Conservation (phyloP, 2,329 filamentous ascomycete species). For the Echinosphaeria canescens region DNA sequence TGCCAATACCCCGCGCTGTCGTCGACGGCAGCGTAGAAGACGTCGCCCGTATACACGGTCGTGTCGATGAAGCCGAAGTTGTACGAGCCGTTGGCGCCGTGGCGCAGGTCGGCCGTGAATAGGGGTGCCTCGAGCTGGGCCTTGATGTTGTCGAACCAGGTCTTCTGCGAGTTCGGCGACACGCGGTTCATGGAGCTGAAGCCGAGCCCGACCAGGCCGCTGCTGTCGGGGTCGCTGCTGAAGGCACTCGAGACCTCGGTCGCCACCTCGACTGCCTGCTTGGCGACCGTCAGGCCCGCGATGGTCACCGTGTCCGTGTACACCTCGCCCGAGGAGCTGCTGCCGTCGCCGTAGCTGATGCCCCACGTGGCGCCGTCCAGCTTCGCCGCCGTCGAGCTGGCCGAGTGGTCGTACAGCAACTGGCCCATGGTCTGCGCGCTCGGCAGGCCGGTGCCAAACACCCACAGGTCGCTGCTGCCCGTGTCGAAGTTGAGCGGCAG, state of each 20-base stretch:
- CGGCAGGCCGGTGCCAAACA: constrained; percentile 11
- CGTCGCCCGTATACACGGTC: constrained; percentile 26
- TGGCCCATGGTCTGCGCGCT: constrained; percentile 7
- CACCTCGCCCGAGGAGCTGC: constrained; percentile 10
- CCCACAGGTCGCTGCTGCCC: constrained; percentile 19
- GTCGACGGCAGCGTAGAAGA: constrained; percentile 27
- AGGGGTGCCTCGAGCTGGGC: constrained; percentile 16
- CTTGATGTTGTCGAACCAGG: constrained; percentile 15
- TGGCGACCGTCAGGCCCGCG: constrained; percentile 8
- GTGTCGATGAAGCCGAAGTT: constrained; percentile 33
- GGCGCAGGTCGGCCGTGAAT: constrained; percentile 26
- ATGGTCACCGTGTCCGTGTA: constrained; percentile 11
- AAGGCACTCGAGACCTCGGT: constrained; percentile 8
- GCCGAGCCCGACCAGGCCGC: constrained; percentile 9
- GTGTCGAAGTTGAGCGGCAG: constrained; percentile 22
- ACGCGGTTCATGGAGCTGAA: constrained; percentile 11
- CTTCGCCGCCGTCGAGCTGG: constrained; percentile 9
- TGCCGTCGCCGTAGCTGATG: constrained; percentile 13
- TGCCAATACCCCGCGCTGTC: constrained; percentile 30
- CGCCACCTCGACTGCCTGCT: constrained; percentile 12
- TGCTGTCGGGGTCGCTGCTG: constrained; percentile 6
- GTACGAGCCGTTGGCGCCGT: constrained; percentile 11
- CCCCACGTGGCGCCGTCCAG: constrained; percentile 9
- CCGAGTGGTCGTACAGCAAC: constrained; percentile 9
- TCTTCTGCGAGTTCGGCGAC: constrained; percentile 7